Evolutionary conservation across 2,329 filamentous ascomycete genomes (phyloP).

Genomic region (Colletotrichum tropicicola): DNA sequence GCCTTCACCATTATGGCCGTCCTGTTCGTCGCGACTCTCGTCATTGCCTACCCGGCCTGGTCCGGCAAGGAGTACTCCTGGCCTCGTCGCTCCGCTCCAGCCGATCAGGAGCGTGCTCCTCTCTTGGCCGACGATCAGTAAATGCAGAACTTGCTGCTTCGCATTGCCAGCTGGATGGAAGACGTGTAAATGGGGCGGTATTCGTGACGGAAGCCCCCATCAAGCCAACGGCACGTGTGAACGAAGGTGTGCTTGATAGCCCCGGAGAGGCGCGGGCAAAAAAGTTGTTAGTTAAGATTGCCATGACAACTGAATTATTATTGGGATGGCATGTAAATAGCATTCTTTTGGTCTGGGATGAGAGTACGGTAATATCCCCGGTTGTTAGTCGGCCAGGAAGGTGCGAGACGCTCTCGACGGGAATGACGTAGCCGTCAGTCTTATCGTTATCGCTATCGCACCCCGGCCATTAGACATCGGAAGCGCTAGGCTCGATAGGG

Average conservation of each 20-base stretch:
- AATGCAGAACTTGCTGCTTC: neutral
- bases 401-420: neutral
- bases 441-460: conserved; percentile 27
- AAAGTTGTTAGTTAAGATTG: conserved; percentile 2
- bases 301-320: neutral
- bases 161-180: neutral
- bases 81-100: conserved; percentile 47
- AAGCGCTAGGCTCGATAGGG: conserved; percentile 1
- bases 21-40: conserved; percentile 74
- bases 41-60: conserved; percentile 71
- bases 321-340: conserved; percentile 17
- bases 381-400: neutral
- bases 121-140: conserved; percentile 60
- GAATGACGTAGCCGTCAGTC: conserved; percentile 17
- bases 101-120: conserved; percentile 68
- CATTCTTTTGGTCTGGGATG: conserved; percentile 6
- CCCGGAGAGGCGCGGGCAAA: neutral
- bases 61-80: conserved; percentile 66
- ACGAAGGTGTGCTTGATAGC: neutral
- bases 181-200: neutral
- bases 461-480: neutral
- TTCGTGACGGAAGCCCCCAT: neutral
- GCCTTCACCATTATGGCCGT: conserved; percentile 83
- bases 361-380: neutral
- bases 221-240: neutral